Percentiles rank a stretch among this genome's conserved stretches.
Evolutionary conservation across 176 grass and related monocot genomes (phyloP).

Genomic region (maize (Zea mays)): DNA sequence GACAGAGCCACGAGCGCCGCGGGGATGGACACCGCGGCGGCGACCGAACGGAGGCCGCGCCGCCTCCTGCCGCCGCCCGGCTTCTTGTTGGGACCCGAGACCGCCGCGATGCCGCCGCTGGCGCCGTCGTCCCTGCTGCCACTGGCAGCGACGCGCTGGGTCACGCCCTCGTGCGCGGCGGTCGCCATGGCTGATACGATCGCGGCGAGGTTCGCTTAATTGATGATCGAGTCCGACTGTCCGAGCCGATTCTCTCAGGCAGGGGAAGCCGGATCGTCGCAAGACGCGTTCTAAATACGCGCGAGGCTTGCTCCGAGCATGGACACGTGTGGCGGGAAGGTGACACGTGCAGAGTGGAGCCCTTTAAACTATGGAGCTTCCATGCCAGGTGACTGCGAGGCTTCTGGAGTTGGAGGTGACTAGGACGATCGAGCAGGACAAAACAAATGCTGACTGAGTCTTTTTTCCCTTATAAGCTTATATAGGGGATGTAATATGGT

Average conservation of each 20-base stretch:
- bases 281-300: constrained; percentile 37
- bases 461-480: too few relatives aligned
- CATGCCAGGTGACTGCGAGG: constrained; percentile 34
- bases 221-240: not conserved
- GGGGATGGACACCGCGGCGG: constrained; percentile 46
- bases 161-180: constrained; percentile 47
- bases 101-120: not conserved
- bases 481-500: too few relatives aligned
- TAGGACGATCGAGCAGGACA: not conserved
- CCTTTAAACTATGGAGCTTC: not conserved
- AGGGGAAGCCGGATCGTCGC: not conserved
- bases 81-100: constrained; percentile 27
- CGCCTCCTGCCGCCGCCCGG: not conserved
- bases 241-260: not conserved
- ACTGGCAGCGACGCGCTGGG: constrained; percentile 28
- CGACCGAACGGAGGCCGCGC: constrained; percentile 56
- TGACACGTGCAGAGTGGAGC: constrained; percentile 33
- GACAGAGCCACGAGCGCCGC: constrained; percentile 20
- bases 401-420: constrained; percentile 41
- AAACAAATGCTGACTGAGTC: too few relatives aligned
- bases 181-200: constrained; percentile 35
- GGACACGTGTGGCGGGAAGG: constrained; percentile 52
- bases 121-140: not conserved
- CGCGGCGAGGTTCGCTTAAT: not conserved
- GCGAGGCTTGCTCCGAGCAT: constrained; percentile 17